Evolutionary conservation across 108 stramenopile species (phyloP).

Genomic region (Pseudonitzschia multiseries): DNA sequence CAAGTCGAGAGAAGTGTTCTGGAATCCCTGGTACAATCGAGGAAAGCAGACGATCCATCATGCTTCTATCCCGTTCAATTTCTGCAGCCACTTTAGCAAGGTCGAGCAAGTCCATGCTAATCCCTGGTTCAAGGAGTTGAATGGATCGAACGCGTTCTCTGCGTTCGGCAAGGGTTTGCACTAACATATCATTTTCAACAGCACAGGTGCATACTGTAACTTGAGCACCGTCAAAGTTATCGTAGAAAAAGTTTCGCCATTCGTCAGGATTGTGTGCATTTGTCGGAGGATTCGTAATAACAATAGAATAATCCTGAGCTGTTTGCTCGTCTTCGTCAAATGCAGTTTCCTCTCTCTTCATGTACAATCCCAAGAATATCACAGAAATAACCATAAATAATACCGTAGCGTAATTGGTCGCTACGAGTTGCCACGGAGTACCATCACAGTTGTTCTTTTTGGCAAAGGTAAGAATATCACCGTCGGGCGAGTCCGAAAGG

Average conservation of each 20-base stretch:
- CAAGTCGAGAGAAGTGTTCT: conserved; percentile 22
- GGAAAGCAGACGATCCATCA: conserved; percentile 44
- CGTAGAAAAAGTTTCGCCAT: conserved; percentile 78
- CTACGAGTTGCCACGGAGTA: conserved; percentile 45
- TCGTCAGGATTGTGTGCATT: conserved; percentile 86
- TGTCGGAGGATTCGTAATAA: conserved; percentile 71
- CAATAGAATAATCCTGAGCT: conserved; percentile 89
- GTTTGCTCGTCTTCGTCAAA: conserved; percentile 90
- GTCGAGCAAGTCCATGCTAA: conserved; percentile 46
- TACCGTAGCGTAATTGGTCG: conserved; percentile 59
- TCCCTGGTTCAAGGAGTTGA: conserved; percentile 57
- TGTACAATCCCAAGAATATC: conserved; percentile 41
- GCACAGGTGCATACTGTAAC: conserved; percentile 80
- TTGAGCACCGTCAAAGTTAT: conserved; percentile 52
- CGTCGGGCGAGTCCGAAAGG: not conserved
- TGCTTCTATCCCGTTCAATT: conserved; percentile 49
- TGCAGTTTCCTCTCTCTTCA: conserved; percentile 48
- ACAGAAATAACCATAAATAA: conserved; percentile 49
- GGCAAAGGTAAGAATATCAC: conserved; percentile 26
- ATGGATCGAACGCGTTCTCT: conserved; percentile 59
- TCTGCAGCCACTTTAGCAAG: conserved; percentile 60
- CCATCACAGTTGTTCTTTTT: conserved; percentile 79
- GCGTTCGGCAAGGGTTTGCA: conserved; percentile 71
- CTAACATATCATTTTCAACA: conserved; percentile 80
- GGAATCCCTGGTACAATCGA: conserved; percentile 60